phyloP scores from a whole-genome alignment of 768 basidiomycete genomes.

The Thelephora ganbajun region DNA sequence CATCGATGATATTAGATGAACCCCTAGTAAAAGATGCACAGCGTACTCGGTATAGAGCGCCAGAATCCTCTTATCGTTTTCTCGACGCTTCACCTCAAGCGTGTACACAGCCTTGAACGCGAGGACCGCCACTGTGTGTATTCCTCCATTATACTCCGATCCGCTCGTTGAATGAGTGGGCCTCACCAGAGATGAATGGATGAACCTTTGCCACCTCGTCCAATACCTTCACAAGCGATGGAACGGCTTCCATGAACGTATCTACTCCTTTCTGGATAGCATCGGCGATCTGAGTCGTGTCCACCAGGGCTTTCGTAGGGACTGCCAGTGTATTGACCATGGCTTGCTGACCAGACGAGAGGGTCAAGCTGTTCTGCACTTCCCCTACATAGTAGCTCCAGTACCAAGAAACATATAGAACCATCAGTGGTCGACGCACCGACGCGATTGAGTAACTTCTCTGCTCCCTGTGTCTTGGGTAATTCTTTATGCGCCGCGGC shows the following conservation, averaged over 20 bases:
- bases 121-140: slow-evolving; percentile 28
- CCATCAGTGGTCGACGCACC: not conserved
- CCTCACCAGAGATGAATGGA: slow-evolving; percentile 12
- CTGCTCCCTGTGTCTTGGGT: not conserved
- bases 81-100: slow-evolving; percentile 31
- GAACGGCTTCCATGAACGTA: slow-evolving; percentile 9
- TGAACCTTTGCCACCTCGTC: slow-evolving; percentile 14
- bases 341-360: not conserved
- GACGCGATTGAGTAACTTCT: not conserved
- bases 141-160: not conserved
- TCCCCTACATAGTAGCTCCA: not conserved
- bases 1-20: too few relatives aligned
- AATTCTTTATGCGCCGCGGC: not conserved
- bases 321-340: not conserved
- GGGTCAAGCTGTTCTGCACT: not conserved
- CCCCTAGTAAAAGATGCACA: too few relatives aligned
- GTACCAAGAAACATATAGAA: not conserved
- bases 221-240: slow-evolving; percentile 10
- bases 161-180: not conserved
- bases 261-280: slow-evolving; percentile 9
- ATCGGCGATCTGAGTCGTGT: not conserved
- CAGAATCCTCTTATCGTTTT: slow-evolving; percentile 36
- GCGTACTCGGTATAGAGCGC: slow-evolving; percentile 25
- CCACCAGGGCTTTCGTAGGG: not conserved
- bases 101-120: slow-evolving; percentile 36